Conservation (phyloP, 345 rosid species). For the Kernera saxatilis region DNA sequence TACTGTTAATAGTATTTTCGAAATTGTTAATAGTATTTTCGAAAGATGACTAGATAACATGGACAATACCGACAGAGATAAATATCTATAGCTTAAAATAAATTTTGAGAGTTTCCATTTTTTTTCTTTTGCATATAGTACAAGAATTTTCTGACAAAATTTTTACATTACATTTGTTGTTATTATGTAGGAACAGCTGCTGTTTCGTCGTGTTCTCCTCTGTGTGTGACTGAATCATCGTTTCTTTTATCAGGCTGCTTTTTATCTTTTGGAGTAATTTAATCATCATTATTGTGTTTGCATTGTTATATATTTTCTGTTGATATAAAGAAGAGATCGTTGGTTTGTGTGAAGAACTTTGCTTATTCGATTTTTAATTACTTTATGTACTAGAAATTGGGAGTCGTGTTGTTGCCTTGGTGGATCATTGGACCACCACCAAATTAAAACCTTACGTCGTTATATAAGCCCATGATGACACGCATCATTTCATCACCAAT, state of each 20-base stretch:
- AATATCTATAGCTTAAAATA: background rate
- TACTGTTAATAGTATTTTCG: too few relatives aligned
- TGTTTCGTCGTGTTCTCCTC: slow-evolving; percentile 19
- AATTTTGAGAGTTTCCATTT: background rate
- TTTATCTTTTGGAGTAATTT: background rate
- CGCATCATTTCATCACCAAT: slow-evolving; percentile 4
- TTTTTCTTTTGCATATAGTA: background rate
- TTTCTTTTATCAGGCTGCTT: background rate
- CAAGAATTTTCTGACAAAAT: background rate
- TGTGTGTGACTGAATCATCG: background rate
- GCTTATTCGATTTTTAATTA: background rate
- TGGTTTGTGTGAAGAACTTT: background rate
- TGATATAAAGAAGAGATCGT: slow-evolving; percentile 9
- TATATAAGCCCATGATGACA: background rate
- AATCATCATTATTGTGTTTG: background rate
- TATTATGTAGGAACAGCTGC: slow-evolving; percentile 16
- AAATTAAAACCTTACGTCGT: background rate
- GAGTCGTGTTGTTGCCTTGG: background rate
- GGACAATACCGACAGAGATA: background rate
- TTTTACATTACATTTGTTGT: background rate
- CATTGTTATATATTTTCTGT: background rate
- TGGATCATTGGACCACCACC: background rate
- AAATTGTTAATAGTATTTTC: too few relatives aligned
- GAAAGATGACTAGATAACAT: background rate
- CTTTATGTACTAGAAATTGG: background rate